These are phyloP conservation scores for Symbiodinium natans DNA, from an alignment of 73 alveolate species.

Conservation along the genomic window DNA sequence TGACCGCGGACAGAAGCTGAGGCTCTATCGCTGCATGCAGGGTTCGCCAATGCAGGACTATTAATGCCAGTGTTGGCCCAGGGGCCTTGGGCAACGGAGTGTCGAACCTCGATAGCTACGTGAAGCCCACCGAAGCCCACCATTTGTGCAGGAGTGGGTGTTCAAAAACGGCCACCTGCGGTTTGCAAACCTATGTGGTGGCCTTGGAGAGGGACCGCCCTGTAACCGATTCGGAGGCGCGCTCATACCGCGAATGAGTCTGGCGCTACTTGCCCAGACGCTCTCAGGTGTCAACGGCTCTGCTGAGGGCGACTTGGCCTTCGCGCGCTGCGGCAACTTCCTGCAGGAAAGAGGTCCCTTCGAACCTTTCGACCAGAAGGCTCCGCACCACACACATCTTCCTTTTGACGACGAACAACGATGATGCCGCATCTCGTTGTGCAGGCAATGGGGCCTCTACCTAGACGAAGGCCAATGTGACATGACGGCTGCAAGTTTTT, in stretches of 20 bases:
- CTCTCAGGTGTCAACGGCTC: conserved; percentile 6
- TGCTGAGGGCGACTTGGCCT: conserved; percentile 7
- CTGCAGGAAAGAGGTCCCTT: neutral
- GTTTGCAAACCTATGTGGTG: neutral
- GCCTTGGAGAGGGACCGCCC: neutral
- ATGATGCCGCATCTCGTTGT: no score
- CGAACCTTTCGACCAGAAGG: neutral
- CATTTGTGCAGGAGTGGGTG: neutral
- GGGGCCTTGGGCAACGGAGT: no score
- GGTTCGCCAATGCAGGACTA: neutral
- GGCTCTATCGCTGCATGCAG: neutral
- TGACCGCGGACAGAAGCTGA: neutral
- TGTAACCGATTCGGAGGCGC: no score
- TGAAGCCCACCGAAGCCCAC: no score
- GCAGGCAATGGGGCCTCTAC: neutral
- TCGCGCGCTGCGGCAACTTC: neutral
- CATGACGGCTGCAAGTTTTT: no score
- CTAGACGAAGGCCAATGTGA: neutral
- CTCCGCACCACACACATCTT: neutral
- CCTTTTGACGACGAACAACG: no score
- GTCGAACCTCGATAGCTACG: no score
- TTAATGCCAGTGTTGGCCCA: no score
- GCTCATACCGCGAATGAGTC: no score
- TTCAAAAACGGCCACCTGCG: neutral
- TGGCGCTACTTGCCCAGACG: no score